Conservation (phyloP, 1,139 yeast genomes). For the Trichomonascaceae sp. region DNA sequence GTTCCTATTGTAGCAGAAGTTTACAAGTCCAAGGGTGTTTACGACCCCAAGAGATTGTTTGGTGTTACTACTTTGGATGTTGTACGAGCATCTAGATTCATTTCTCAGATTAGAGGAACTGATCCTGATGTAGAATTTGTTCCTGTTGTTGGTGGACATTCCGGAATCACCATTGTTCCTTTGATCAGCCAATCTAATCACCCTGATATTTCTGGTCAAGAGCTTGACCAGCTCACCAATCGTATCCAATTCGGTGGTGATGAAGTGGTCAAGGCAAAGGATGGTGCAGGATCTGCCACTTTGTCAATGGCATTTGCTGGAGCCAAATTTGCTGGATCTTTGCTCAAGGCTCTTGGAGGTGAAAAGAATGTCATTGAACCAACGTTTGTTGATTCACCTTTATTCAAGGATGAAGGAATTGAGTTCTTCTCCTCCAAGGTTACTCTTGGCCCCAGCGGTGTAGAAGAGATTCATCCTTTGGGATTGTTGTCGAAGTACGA, state of each 20-base stretch:
- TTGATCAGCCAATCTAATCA: slow-evolving; percentile 66
- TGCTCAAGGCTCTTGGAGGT: slow-evolving; percentile 57
- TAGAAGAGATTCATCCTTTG: slow-evolving; percentile 50
- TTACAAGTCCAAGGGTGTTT: slow-evolving; percentile 75
- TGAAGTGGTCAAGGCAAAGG: slow-evolving; percentile 97
- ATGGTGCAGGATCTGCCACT: slow-evolving; percentile 99
- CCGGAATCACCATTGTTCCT: slow-evolving; percentile 97
- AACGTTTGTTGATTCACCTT: slow-evolving; percentile 42
- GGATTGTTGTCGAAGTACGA: slow-evolving; percentile 30
- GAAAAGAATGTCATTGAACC: slow-evolving; percentile 69
- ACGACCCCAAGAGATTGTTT: slow-evolving; percentile 85
- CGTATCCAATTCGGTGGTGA: slow-evolving; percentile 99
- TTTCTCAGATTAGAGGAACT: slow-evolving; percentile 61
- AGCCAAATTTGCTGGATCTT: slow-evolving; percentile 86
- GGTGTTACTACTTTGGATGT: slow-evolving; percentile 98
- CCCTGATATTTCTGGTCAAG: slow-evolving; percentile 45
- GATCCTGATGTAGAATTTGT: slow-evolving; percentile 57
- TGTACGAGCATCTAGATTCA: slow-evolving; percentile 88
- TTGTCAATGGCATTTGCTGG: slow-evolving; percentile 99
- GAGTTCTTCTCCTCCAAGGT: slow-evolving; percentile 90
- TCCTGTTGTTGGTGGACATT: slow-evolving; percentile 92
- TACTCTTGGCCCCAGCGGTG: slow-evolving; percentile 78
- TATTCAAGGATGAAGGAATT: slow-evolving; percentile 29
- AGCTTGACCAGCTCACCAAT: slow-evolving; percentile 67
- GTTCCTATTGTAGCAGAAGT: slow-evolving; percentile 98